Conservation (phyloP, 345 rosid genomes). For the Odontarrhena argentea region DNA sequence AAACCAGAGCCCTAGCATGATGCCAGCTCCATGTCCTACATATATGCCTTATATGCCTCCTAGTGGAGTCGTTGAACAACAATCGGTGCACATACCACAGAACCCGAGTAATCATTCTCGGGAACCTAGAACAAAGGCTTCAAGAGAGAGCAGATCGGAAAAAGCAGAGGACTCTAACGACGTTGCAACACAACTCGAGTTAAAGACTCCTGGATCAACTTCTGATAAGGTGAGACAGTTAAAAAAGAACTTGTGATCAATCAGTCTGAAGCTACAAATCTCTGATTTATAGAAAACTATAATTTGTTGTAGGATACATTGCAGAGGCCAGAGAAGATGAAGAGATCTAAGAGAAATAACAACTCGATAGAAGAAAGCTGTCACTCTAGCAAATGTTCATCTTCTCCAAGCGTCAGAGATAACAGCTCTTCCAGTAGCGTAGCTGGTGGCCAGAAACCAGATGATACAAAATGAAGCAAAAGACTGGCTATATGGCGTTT, state of each 20-base stretch:
- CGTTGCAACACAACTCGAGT: conserved; percentile 77
- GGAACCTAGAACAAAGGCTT: conserved; percentile 55
- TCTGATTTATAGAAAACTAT: not conserved
- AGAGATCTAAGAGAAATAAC: conserved; percentile 44
- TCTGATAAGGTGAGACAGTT: conserved; percentile 57
- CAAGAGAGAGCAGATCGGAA: conserved; percentile 60
- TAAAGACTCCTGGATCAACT: conserved; percentile 85
- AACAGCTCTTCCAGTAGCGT: conserved; percentile 74
- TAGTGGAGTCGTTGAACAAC: conserved; percentile 60
- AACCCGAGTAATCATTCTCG: conserved; percentile 46
- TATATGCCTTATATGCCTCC: conserved; percentile 71
- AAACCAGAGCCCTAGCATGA: conserved; percentile 66
- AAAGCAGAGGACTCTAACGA: conserved; percentile 63
- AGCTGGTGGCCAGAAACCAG: conserved; percentile 52
- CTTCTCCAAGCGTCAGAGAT: conserved; percentile 66
- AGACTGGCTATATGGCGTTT: not conserved
- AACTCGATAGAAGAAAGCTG: conserved; percentile 52
- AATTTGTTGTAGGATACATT: conserved; percentile 53
- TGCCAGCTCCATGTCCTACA: conserved; percentile 67
- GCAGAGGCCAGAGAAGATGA: conserved; percentile 52
- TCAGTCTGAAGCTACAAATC: conserved; percentile 6
- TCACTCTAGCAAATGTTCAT: conserved; percentile 67
- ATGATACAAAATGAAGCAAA: conserved; percentile 45
- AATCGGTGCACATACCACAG: conserved; percentile 48
- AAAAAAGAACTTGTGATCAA: not conserved